Base-by-base conservation (phyloP, 805 yeast species). In the Hyphopichia homilentoma region DNA sequence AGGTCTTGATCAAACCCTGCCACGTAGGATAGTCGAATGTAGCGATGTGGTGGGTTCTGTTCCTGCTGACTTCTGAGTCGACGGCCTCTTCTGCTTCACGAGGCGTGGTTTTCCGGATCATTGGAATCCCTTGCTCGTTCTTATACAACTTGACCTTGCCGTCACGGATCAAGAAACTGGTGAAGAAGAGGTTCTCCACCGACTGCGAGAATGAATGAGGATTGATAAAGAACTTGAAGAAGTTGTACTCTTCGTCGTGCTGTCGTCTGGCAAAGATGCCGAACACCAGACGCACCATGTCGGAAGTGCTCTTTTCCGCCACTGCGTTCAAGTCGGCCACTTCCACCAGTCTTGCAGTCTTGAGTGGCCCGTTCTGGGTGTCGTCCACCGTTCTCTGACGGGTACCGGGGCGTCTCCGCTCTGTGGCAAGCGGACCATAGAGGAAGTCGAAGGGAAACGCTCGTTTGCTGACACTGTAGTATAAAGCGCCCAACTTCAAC, bases 141-240 rank as follows among this genome's bases (percentile, higher is more conserved):
- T 66, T 34, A 22, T 49, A 75, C 15, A 87, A 44, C 16, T 64
- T 59, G 21, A 87, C 55, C 43, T 67, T 75, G 1, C 84, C 88
- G 46, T 85, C 94, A 45, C 80, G 75, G 2, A 87, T 75, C 27
- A 90, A 59, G 47, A 89, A 88, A 51, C 95, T 83, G 0, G 85
- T 71, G 48, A 80, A 84, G 47, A 89, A 89, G 46, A 90, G 58
- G 50, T 86, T 87, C 53, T 90, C 97, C 2, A 89, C 79, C 1
- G 88, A 74, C 51, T 81, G 88, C 1, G 83, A 66, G 55, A 81
- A 89, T 5, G 90, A 81, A 11, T 59, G 40, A 1, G 96, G 96
- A 51, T 90, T 79, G 13, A 89, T 63, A 31, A 85, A 73, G 44
- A 84, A 80, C 39, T 68, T 64, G 48, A 76, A 85, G 28, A 88